Base-by-base conservation (phyloP, 495 filamentous ascomycete species). In the Penicillium salamii region DNA sequence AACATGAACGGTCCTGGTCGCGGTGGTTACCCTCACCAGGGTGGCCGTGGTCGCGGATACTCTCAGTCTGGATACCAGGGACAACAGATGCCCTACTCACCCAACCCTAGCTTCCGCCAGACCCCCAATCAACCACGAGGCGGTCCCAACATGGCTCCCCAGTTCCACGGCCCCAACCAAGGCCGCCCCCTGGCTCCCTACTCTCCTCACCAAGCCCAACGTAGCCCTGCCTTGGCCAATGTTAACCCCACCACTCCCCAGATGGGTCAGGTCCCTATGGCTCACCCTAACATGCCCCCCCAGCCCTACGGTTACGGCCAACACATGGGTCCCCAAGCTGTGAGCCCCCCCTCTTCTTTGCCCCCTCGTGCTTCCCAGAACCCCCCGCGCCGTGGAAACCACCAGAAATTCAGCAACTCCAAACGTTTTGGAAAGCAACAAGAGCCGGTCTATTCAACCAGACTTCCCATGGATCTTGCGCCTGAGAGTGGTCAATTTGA, bases 401-500 rank as follows among this genome's bases (percentile, higher is more conserved):
- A 42, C 24, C 49, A 26, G 9, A 50, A 47, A 18, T 17, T 33
- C 4, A 26, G 21, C 20, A 18, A 32, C 12, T 3, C 12, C 29
- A 32, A 32, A 32, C 29, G 29, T 33, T 32, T 31, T 20, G 28
- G 35, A 26, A 24, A 35, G 28, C 35, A 37, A 15, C 38, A 40
- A 20, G 18, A 31, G 11, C 46, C 46, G 20, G 14, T 19, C 17
- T 35, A 19, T 31, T 35, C 35, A 15, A 15, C 34, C 26, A 18
- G 31, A 17, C 38, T 13, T 23, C 3, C 46, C 17, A 34, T 48
- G 42, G 78, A 89, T 70, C 56, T 91, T 48, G 84, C 88, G 29
- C 86, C 85, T 48, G 79, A 82, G 55, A 84, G 73, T 60, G 81
- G 83, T 49, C 69, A 80, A 39, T 89, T 88, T 78, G 86, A 92